Evolutionary conservation across 768 basidiomycete species (phyloP).

Genomic region (Mycena olivaceomarginata): DNA sequence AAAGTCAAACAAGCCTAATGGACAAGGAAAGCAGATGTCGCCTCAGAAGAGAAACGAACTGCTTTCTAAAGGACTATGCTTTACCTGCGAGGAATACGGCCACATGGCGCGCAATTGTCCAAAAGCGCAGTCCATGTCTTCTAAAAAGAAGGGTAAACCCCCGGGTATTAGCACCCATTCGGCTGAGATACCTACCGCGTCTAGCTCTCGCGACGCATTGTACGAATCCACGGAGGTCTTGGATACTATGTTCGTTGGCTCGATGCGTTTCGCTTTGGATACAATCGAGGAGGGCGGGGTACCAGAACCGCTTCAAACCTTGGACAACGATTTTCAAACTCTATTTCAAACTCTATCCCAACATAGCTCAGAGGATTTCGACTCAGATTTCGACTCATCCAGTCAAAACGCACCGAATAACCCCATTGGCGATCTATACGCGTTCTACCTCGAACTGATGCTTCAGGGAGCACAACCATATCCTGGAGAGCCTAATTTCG

Average conservation of each 20-base stretch:
- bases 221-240: slow-evolving; percentile 2
- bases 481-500: background rate
- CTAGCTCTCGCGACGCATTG: background rate
- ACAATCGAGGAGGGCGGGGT: background rate
- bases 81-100: background rate
- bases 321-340: background rate
- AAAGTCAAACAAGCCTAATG: no score
- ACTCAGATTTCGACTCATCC: background rate
- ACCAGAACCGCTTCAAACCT: background rate
- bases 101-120: background rate
- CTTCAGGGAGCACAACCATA: background rate
- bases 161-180: slow-evolving; percentile 1
- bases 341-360: background rate
- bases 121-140: background rate
- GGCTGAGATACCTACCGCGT: background rate
- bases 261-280: background rate
- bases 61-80: slow-evolving; percentile 5
- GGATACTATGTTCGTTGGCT: background rate
- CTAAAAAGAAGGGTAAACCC: slow-evolving; percentile 11
- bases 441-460: background rate
- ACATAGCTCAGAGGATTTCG: background rate
- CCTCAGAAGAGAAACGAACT: slow-evolving; percentile 1
- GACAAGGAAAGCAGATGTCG: background rate
- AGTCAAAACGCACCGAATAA: background rate
- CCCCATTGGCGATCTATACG: background rate